These are phyloP conservation scores for Saccharomyces hybrid DNA, from an alignment of 1,139 yeast species.

Conservation along the genomic window DNA sequence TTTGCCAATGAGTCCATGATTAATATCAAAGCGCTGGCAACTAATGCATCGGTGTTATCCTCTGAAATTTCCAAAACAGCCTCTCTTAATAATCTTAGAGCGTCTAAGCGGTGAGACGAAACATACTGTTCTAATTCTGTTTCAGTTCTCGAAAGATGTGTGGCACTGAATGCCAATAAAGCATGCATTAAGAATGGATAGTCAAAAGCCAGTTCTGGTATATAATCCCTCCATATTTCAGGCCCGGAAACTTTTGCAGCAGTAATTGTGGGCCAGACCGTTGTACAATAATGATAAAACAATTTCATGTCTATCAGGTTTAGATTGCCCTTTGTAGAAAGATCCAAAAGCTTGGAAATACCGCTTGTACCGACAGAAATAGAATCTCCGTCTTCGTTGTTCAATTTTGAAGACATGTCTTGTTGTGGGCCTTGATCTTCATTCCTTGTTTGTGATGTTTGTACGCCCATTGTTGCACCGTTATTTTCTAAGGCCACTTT, in stretches of 20 bases:
- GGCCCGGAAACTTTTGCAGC: conserved; percentile 86
- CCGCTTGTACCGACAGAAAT: not conserved
- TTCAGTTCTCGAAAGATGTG: conserved; percentile 74
- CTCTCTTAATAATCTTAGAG: conserved; percentile 67
- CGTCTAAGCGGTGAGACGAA: conserved; percentile 81
- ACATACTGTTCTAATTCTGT: conserved; percentile 76
- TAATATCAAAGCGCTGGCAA: conserved; percentile 80
- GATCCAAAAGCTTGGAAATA: conserved; percentile 19
- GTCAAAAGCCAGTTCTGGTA: conserved; percentile 80
- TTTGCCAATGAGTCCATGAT: conserved; percentile 93
- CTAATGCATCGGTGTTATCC: conserved; percentile 85
- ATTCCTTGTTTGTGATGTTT: not conserved
- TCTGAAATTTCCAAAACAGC: conserved; percentile 78
- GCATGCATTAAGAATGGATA: conserved; percentile 91
- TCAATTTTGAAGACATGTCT: not conserved
- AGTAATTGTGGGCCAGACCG: conserved; percentile 79
- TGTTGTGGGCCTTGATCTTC: not conserved
- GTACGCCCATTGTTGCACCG: not conserved
- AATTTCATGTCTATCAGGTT: conserved; percentile 72
- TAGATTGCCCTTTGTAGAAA: conserved; percentile 34
- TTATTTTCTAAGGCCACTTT: not conserved
- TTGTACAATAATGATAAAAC: conserved; percentile 81
- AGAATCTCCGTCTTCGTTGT: conserved; percentile 2
- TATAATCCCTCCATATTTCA: conserved; percentile 79
- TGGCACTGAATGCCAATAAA: conserved; percentile 80